Evolutionary conservation across 2,329 filamentous ascomycete species (phyloP), one percentile per base, ranked within the genome.

Genomic region (Paecilomyces niveus): DNA sequence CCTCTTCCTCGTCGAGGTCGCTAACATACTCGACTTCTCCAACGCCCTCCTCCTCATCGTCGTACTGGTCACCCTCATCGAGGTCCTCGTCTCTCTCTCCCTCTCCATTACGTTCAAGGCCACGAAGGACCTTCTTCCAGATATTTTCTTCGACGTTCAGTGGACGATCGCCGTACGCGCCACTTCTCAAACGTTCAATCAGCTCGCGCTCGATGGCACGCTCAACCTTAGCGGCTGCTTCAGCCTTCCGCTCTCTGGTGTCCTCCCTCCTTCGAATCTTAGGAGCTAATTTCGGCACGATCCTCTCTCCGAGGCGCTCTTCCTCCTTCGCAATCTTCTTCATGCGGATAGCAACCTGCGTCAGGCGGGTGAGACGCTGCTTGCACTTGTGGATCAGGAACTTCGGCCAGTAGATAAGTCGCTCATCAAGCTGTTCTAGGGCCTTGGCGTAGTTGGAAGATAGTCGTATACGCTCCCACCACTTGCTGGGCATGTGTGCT

Each of bases 61-160:
- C 89, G 35, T 89, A 86, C 65, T 90, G 87, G 63, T 95, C 86
- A 9, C 92, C 93, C 66, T 92, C 87, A 72, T 97, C 93, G 72
- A 94, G 75, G 73, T 97, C 93, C 77, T 92, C 85, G 72, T 97
- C 93, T 57, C 90, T 82, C 63, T 85, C 81, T 52, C 89, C 93
- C 68, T 95, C 87, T 59, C 93, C 92, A 67, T 89, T 88, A 66
- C 89, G 84, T 82, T 99, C 94, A 75, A 99, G 82, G 3, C 91
- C 91, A 61, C 87, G 86, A 66, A 99, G 85, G 7, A 99, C 94
- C 83, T 92, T 96, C 83, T 95, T 95, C 94, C 94, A 99, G 61
- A 99, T 91, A 13, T 85, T 83, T 74, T 97, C 92, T 74, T 95
- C 94, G 55, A 96, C 92, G 72, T 99, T 99, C 64, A 99, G 81